Evolutionary conservation across 441 rosid genomes (phyloP).

Genomic region (Breynia disticha): DNA sequence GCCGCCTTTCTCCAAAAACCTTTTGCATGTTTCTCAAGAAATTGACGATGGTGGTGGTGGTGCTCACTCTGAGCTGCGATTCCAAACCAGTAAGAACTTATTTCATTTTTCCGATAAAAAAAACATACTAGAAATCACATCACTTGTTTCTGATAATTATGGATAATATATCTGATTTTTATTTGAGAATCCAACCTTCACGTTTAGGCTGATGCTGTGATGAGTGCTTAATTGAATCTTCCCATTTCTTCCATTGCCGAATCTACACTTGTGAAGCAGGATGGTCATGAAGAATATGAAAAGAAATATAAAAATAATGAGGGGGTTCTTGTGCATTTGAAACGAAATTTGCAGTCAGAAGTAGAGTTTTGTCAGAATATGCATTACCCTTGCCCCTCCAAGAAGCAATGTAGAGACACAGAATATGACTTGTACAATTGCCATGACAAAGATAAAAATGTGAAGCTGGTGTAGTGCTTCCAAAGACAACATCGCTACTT

Average conservation of each 20-base stretch:
- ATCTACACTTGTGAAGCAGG: slow-evolving; percentile 35
- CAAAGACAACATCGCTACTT: slow-evolving; percentile 51
- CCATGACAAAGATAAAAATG: slow-evolving; percentile 77
- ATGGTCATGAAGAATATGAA: background rate
- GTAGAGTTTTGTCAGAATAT: no score
- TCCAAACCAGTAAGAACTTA: no score
- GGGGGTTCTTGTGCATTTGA: background rate
- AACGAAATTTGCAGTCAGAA: background rate
- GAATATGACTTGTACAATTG: slow-evolving; percentile 69
- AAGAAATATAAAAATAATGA: background rate
- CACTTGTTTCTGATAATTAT: slow-evolving; percentile 11
- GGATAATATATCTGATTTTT: no score
- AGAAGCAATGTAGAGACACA: slow-evolving; percentile 74
- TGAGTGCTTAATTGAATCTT: slow-evolving; percentile 17
- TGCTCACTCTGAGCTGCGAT: background rate
- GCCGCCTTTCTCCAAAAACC: slow-evolving; percentile 61
- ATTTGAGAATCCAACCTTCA: slow-evolving; percentile 19
- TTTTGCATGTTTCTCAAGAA: slow-evolving; percentile 30
- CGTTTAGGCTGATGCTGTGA: slow-evolving; percentile 3
- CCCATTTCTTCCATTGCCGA: slow-evolving; percentile 76
- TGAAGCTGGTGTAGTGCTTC: slow-evolving; percentile 89
- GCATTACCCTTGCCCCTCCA: slow-evolving; percentile 61
- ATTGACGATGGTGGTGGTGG: slow-evolving; percentile 19
- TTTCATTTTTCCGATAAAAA: no score
- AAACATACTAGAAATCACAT: no score